Evolutionary conservation across 495 filamentous ascomycete genomes (phyloP).

Genomic region (Penicillium paxilli): DNA sequence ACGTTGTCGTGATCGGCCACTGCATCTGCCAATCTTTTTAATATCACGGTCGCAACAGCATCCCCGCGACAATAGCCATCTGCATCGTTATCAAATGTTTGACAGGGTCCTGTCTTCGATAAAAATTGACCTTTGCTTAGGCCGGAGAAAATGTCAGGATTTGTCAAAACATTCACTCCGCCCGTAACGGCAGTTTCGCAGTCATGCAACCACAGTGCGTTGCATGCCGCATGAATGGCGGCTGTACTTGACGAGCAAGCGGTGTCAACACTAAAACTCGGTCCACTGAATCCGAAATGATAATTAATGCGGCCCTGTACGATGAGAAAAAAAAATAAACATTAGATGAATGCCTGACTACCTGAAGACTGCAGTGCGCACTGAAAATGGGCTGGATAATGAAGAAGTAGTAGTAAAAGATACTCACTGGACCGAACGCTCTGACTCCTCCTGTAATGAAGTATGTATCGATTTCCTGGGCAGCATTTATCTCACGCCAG

Average conservation of each 20-base stretch:
- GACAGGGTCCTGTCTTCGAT: constrained; percentile 56
- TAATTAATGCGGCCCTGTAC: constrained; percentile 43
- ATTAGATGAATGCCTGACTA: not conserved
- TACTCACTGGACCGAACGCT: constrained; percentile 57
- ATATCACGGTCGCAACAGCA: constrained; percentile 40
- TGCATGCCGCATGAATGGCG: constrained; percentile 58
- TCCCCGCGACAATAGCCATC: constrained; percentile 71
- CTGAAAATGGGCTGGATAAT: not conserved
- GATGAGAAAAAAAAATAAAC: not conserved
- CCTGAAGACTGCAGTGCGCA: not conserved
- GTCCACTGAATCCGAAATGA: constrained; percentile 63
- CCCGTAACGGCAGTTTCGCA: constrained; percentile 74
- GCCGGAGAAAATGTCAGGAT: constrained; percentile 67
- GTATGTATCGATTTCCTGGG: constrained; percentile 75
- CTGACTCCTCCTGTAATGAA: constrained; percentile 72
- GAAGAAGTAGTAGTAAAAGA: not conserved
- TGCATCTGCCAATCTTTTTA: constrained; percentile 49
- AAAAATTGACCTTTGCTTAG: constrained; percentile 68
- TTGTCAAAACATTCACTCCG: constrained; percentile 66
- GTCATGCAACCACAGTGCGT: constrained; percentile 61
- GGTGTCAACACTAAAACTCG: constrained; percentile 71
- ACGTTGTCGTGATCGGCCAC: constrained; percentile 46
- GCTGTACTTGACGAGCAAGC: constrained; percentile 67
- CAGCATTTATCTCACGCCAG: constrained; percentile 72
- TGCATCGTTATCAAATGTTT: constrained; percentile 66